A percentile compares a stretch with the other conserved stretches of the same genome.
Evolutionary conservation across 2,329 filamentous ascomycete genomes (phyloP).

Genomic region (Penicillium sp.): DNA sequence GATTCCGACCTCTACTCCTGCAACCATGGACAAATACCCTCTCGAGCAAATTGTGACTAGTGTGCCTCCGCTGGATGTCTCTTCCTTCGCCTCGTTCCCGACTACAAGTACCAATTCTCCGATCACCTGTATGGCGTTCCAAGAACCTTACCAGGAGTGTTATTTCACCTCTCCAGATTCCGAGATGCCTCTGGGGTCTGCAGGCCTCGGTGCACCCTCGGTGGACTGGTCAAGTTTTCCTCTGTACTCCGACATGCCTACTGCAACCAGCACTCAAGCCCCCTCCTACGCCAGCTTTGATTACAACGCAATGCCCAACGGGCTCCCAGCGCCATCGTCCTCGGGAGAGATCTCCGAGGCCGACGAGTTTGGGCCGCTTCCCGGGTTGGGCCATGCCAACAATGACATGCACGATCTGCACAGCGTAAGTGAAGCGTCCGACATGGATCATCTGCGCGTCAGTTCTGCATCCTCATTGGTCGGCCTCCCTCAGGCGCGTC

Average conservation of each 20-base stretch:
- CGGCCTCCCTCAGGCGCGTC: constrained; percentile 40
- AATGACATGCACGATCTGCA: constrained; percentile 38
- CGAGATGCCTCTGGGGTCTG: constrained; percentile 39
- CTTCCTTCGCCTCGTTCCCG: constrained; percentile 36
- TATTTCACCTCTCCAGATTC: constrained; percentile 45
- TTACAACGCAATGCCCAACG: constrained; percentile 39
- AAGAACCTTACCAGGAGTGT: constrained; percentile 38
- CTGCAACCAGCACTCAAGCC: constrained; percentile 43
- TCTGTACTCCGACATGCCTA: constrained; percentile 38
- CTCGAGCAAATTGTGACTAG: constrained; percentile 35
- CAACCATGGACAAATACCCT: constrained; percentile 28
- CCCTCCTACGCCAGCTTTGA: constrained; percentile 48
- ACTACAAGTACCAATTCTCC: constrained; percentile 34
- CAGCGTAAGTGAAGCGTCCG: constrained; percentile 42
- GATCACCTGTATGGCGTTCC: constrained; percentile 36
- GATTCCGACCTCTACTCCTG: constrained; percentile 26
- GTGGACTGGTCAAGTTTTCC: constrained; percentile 51
- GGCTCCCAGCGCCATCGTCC: constrained; percentile 44
- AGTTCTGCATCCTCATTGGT: constrained; percentile 45
- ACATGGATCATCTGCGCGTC: constrained; percentile 41
- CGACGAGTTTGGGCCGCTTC: constrained; percentile 43
- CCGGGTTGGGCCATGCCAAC: constrained; percentile 27
- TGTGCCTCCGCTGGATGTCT: constrained; percentile 39
- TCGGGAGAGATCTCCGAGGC: constrained; percentile 50
- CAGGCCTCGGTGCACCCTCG: constrained; percentile 41